phyloP scores from a whole-genome alignment of 73 alveolate genomes.

The Loxodes magnus region DNA sequence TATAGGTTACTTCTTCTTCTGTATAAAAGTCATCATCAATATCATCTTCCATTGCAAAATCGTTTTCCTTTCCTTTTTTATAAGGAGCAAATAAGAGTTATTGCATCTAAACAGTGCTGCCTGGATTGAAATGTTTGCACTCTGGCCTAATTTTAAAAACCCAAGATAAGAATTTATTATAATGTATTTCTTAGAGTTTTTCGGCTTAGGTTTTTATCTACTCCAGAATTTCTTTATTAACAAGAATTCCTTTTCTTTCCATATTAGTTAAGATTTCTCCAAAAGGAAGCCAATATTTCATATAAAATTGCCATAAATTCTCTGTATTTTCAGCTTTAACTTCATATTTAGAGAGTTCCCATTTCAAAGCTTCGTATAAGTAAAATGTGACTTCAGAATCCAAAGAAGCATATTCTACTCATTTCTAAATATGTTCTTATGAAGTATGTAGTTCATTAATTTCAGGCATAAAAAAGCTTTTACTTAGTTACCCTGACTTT shows the following conservation, averaged over 20 bases:
- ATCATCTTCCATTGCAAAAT: not conserved
- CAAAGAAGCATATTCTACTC: slow-evolving; percentile 75
- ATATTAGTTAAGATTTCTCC: slow-evolving; percentile 78
- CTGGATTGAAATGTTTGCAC: slow-evolving; percentile 56
- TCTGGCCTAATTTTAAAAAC: slow-evolving; percentile 20
- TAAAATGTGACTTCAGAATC: slow-evolving; percentile 67
- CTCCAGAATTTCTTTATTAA: slow-evolving; percentile 46
- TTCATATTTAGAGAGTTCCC: slow-evolving; percentile 3
- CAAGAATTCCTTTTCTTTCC: slow-evolving; percentile 72
- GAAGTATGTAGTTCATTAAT: slow-evolving; percentile 60
- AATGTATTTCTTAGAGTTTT: slow-evolving; percentile 38
- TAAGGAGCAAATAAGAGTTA: slow-evolving; percentile 80
- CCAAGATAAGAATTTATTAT: slow-evolving; percentile 52
- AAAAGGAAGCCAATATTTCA: slow-evolving; percentile 72
- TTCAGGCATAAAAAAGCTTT: slow-evolving; percentile 55
- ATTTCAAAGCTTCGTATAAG: slow-evolving; percentile 33
- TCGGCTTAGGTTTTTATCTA: slow-evolving; percentile 47
- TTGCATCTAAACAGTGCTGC: slow-evolving; percentile 49
- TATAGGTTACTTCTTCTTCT: too few relatives aligned
- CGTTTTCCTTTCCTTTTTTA: slow-evolving; percentile 25
- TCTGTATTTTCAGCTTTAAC: slow-evolving; percentile 34
- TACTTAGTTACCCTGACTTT: slow-evolving; percentile 53
- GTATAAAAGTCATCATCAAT: too few relatives aligned
- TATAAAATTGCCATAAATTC: slow-evolving; percentile 43
- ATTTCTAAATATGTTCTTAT: slow-evolving; percentile 28